Conservation (phyloP, 1,284 basidiomycete genomes). For the Phellopilus nigrolimitatus region DNA sequence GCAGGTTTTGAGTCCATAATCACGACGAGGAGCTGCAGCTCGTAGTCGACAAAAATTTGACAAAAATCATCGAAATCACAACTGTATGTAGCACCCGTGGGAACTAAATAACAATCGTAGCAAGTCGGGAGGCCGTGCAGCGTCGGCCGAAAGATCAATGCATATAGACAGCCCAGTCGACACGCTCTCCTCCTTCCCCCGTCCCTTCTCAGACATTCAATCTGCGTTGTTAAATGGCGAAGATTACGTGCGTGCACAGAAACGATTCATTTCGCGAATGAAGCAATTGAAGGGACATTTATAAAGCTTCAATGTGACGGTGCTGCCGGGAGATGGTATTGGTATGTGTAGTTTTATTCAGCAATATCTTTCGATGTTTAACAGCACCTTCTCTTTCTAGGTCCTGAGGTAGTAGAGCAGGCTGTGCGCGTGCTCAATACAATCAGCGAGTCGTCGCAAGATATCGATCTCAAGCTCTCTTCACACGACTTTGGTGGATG, state of each 20-base stretch:
- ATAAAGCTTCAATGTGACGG: slow-evolving; percentile 75
- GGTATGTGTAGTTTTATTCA: slow-evolving; percentile 44
- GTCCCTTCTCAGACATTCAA: no score
- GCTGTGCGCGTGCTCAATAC: slow-evolving; percentile 83
- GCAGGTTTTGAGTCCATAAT: slow-evolving; percentile 30
- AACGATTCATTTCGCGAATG: slow-evolving; percentile 4
- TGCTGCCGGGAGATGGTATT: slow-evolving; percentile 96
- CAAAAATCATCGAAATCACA: slow-evolving; percentile 1
- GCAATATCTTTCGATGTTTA: slow-evolving; percentile 12
- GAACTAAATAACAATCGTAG: no score
- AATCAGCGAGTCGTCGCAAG: slow-evolving; percentile 57
- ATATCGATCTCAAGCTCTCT: slow-evolving; percentile 73
- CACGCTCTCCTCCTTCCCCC: no score
- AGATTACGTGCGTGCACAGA: slow-evolving; percentile 34
- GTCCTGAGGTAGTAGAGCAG: slow-evolving; percentile 91
- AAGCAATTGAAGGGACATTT: not conserved
- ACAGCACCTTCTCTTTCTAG: slow-evolving; percentile 37
- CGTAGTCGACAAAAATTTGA: not conserved
- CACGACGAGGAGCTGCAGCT: not conserved
- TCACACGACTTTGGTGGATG: slow-evolving; percentile 86
- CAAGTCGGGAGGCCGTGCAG: no score
- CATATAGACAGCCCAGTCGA: no score
- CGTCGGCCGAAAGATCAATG: no score
- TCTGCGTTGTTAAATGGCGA: slow-evolving; percentile 39
- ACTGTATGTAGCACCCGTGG: slow-evolving; percentile 9